Percentiles rank a stretch among this genome's conserved stretches.
These are phyloP conservation scores for Penicillium occitanis DNA, from an alignment of 2,329 filamentous ascomycete species.

Conservation along the genomic window DNA sequence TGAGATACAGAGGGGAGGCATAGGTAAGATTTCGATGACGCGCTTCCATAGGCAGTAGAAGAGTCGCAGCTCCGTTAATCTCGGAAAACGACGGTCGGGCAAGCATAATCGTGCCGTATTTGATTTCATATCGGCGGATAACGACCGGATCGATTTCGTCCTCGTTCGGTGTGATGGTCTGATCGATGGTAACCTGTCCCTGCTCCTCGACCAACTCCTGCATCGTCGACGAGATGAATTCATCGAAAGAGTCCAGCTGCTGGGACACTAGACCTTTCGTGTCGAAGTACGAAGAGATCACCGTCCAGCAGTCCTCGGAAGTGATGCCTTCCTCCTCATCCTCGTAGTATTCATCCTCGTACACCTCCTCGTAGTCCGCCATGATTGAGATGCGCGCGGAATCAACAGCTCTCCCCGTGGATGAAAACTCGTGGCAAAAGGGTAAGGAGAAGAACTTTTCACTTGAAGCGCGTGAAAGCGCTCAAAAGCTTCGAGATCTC, in stretches of 20 bases:
- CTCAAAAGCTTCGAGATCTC: constrained; percentile 11
- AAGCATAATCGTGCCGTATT: constrained; percentile 86
- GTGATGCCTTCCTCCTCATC: constrained; percentile 75
- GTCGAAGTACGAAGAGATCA: constrained; percentile 96
- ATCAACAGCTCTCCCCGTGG: constrained; percentile 1
- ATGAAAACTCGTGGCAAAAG: constrained; percentile 7
- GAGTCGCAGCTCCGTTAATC: constrained; percentile 81
- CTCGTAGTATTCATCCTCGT: constrained; percentile 68
- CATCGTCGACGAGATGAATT: constrained; percentile 91
- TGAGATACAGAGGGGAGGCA: constrained; percentile 83
- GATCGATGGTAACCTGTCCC: constrained; percentile 86
- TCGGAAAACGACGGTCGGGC: constrained; percentile 89
- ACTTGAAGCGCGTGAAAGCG: constrained; percentile 20
- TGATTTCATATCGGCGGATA: constrained; percentile 89
- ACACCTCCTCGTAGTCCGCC: constrained; percentile 62
- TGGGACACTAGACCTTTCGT: constrained; percentile 94
- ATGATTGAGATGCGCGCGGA: constrained; percentile 37
- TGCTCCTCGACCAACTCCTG: constrained; percentile 94
- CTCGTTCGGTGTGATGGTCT: constrained; percentile 75
- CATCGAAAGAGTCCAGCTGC: constrained; percentile 97
- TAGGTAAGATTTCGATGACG: constrained; percentile 95
- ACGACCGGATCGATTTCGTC: constrained; percentile 74
- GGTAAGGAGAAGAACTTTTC: constrained; percentile 8
- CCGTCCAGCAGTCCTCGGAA: constrained; percentile 96
- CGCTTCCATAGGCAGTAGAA: constrained; percentile 90